These are phyloP conservation scores for Trichoderma reesei DNA, from an alignment of 495 filamentous ascomycete genomes.

Conservation along the genomic window DNA sequence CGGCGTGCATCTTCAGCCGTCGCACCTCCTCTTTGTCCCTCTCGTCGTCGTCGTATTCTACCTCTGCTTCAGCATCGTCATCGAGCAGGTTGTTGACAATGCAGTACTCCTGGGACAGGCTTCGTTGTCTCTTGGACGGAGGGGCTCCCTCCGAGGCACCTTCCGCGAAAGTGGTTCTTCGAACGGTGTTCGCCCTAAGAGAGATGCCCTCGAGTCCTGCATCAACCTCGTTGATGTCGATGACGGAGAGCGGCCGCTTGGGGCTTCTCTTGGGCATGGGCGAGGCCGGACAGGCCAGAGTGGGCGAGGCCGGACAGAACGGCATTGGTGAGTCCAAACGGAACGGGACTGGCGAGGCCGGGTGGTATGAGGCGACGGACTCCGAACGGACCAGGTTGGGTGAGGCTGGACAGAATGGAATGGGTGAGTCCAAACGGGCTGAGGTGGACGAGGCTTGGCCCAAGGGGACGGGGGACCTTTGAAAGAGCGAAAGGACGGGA, in stretches of 20 bases:
- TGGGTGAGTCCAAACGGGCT: no score
- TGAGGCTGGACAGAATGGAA: no score
- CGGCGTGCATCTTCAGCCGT: slow-evolving; percentile 40
- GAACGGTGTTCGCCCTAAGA: slow-evolving; percentile 29
- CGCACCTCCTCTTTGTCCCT: slow-evolving; percentile 27
- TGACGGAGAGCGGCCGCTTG: slow-evolving; percentile 19
- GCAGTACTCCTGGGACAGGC: background rate
- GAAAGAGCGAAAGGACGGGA: no score
- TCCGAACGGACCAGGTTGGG: no score
- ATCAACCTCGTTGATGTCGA: slow-evolving; percentile 36
- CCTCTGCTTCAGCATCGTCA: background rate
- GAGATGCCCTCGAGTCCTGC: slow-evolving; percentile 37
- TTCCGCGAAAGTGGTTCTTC: slow-evolving; percentile 35
- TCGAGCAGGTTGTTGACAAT: background rate
- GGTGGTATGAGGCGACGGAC: no score
- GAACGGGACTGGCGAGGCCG: no score
- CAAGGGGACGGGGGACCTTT: no score
- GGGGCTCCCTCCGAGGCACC: background rate
- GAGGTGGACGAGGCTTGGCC: no score
- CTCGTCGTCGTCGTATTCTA: no score
- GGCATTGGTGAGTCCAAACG: no score
- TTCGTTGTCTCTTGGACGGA: background rate
- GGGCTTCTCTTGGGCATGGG: background rate
- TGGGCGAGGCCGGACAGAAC: no score
- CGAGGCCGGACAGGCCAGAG: no score